Evolutionary conservation across 192 early-diverging fungal genomes (phyloP), one percentile per base, ranked within the genome.

Genomic region (Umbelopsis ramanniana): DNA sequence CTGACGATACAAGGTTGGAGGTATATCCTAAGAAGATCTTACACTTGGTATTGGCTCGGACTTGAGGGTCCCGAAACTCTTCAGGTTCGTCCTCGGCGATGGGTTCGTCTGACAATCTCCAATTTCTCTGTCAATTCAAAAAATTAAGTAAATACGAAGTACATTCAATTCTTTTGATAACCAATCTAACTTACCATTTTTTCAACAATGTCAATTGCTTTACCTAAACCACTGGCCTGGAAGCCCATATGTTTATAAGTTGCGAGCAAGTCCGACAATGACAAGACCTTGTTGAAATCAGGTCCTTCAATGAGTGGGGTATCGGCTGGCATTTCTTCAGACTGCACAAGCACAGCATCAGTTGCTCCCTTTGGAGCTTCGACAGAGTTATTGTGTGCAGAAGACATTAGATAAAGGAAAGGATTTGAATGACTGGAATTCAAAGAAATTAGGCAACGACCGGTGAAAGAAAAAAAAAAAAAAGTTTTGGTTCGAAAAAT

Each of bases 1-100:
- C 98, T 22, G 93, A 93, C 0, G 98, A 98, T 17, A 99, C 92
- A 5, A 99, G 85, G 74, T 99, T 99, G 24, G 98, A 99, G 7
- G 98, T 99, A 76, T 96, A 99, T 19, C 97, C 97, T 46, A 99
- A 79, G 71, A 98, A 99, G 24, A 99, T 96, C 82, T 97, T 98
- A 87, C 96, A 97, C 80, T 95, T 96, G 54, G 88, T 86, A 5
- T 78, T 80, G 24, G 75, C 71, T 24, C 94, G 89, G 33, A 85
- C 80, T 53, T 85, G 80, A 0, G 89, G 86, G 50, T 94, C 89
- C 38, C 81, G 71, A 17, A 79, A 81, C 40, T 89, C 83, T 4
- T 91, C 87, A 12, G 84, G 75, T 52, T 93, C 92, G 40, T 89
- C 84, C 0, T 72, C 76, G 1, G 75, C 52, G 37, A 93, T 77